phyloP scores from a whole-genome alignment of 768 basidiomycete genomes.

The Macrolepiota albuminosa region DNA sequence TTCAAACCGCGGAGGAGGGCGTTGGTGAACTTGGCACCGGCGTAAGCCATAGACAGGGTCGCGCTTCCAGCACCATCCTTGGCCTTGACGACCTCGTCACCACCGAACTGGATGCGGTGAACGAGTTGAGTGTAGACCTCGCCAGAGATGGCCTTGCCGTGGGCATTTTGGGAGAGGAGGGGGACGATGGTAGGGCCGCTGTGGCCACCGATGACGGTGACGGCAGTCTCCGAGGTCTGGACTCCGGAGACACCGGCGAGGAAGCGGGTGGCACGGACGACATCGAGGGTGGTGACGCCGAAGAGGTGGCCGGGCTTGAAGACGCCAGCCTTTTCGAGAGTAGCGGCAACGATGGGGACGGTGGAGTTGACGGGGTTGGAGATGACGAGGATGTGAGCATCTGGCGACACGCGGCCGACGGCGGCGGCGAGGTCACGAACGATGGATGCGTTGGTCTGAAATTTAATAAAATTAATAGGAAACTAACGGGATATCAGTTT shows the following conservation, averaged over 20 bases:
- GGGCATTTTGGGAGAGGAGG: conserved; percentile 75
- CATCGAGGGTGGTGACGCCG: conserved; percentile 97
- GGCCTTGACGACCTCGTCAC: conserved; percentile 98
- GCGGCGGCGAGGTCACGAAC: conserved; percentile 93
- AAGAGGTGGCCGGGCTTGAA: conserved; percentile 88
- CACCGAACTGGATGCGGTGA: conserved; percentile 94
- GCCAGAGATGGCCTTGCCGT: conserved; percentile 70
- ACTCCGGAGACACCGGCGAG: conserved; percentile 64
- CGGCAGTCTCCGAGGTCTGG: conserved; percentile 58
- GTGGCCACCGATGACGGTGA: conserved; percentile 95
- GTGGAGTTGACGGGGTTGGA: conserved; percentile 99
- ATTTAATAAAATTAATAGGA: not conserved
- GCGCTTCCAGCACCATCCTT: conserved; percentile 95
- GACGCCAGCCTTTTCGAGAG: conserved; percentile 87
- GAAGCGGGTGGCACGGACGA: conserved; percentile 94
- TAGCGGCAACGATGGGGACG: conserved; percentile 93
- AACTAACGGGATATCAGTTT: not conserved
- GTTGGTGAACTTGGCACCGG: conserved; percentile 88
- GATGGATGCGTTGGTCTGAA: conserved; percentile 93
- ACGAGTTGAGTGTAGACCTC: conserved; percentile 77
- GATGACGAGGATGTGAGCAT: conserved; percentile 94
- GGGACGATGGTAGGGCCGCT: conserved; percentile 97
- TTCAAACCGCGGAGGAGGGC: conserved; percentile 79
- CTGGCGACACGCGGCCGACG: conserved; percentile 79
- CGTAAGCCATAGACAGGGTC: conserved; percentile 92